These are phyloP conservation scores for Ogataea salicorniae DNA, from an alignment of 805 yeast genomes.

Conservation along the genomic window DNA sequence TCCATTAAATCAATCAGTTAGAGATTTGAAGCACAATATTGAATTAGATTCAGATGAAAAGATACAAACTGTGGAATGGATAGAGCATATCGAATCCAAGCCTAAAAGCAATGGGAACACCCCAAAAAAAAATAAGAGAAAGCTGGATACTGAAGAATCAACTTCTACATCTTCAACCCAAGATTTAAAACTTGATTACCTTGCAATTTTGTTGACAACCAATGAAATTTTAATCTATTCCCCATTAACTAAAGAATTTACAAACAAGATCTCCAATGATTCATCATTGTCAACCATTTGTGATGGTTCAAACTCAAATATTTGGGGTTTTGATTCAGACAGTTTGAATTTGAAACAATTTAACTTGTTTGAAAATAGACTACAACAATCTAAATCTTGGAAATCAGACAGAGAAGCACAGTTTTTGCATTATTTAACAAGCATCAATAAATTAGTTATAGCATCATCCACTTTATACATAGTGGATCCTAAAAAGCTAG, in stretches of 20 bases:
- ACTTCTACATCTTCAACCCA: background rate
- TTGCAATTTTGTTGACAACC: conserved; percentile 22
- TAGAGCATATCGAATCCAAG: conserved; percentile 6
- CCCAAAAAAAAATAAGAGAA: conserved; percentile 24
- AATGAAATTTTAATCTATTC: conserved; percentile 41
- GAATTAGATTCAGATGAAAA: conserved; percentile 39
- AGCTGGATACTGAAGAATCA: conserved; percentile 7
- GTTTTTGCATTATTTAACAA: conserved; percentile 8
- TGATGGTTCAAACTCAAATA: conserved; percentile 19
- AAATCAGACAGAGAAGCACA: conserved; percentile 15
- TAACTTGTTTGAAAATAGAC: conserved; percentile 20
- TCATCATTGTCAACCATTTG: conserved; percentile 24
- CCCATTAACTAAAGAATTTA: conserved; percentile 36
- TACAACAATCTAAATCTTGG: conserved; percentile 17
- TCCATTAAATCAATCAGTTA: conserved; percentile 22
- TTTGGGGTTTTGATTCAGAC: conserved; percentile 28
- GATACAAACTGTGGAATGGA: conserved; percentile 36
- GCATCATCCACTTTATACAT: conserved; percentile 30
- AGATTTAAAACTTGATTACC: conserved; percentile 9
- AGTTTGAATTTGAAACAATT: conserved; percentile 22
- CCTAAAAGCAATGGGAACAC: conserved; percentile 1
- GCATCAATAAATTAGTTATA: conserved; percentile 15
- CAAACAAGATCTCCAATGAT: conserved; percentile 33
- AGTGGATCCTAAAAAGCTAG: conserved; percentile 23
- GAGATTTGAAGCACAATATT: conserved; percentile 27